Percentiles rank a stretch among this genome's conserved stretches.
These are phyloP conservation scores for Pinus albicaulis DNA, from an alignment of 75 land plant species.

Conservation along the genomic window DNA sequence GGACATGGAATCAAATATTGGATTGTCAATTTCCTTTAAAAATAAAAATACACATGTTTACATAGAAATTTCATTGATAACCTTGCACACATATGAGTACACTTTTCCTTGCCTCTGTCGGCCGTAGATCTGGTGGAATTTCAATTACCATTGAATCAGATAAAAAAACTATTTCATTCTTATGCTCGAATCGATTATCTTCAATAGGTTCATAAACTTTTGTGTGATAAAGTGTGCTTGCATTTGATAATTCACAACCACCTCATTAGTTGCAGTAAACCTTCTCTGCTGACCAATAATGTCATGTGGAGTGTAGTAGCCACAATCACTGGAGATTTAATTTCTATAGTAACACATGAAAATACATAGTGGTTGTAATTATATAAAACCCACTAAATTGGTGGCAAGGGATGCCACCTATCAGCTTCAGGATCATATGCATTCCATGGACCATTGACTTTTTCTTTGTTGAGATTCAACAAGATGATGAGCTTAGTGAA, in stretches of 20 bases:
- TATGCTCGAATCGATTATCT: no score
- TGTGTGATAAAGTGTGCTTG: constrained; percentile 18
- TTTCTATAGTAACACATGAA: constrained; percentile 18
- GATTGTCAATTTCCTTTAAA: no score
- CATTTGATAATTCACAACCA: constrained; percentile 17
- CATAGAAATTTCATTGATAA: no score
- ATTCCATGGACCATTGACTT: constrained; percentile 17
- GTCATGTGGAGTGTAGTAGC: constrained; percentile 14
- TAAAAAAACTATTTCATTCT: no score
- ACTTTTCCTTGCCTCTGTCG: no score
- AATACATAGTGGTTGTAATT: constrained; percentile 18
- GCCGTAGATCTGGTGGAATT: no score
- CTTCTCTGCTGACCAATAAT: constrained; percentile 11
- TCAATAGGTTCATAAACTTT: constrained; percentile 25
- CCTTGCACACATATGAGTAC: no score
- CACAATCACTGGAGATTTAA: constrained; percentile 26
- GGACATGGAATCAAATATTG: no score
- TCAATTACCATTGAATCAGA: no score
- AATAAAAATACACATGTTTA: no score
- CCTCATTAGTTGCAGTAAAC: constrained; percentile 25
- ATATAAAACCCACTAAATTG: constrained; percentile 18
- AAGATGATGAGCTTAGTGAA: no score
- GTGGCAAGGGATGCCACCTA: constrained; percentile 25
- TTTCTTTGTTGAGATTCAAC: no score
- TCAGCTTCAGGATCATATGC: constrained; percentile 27